A percentile compares a stretch with the other conserved stretches of the same genome.
Evolutionary conservation across 768 basidiomycete species (phyloP).

Genomic region (Pleurotus pulmonarius): DNA sequence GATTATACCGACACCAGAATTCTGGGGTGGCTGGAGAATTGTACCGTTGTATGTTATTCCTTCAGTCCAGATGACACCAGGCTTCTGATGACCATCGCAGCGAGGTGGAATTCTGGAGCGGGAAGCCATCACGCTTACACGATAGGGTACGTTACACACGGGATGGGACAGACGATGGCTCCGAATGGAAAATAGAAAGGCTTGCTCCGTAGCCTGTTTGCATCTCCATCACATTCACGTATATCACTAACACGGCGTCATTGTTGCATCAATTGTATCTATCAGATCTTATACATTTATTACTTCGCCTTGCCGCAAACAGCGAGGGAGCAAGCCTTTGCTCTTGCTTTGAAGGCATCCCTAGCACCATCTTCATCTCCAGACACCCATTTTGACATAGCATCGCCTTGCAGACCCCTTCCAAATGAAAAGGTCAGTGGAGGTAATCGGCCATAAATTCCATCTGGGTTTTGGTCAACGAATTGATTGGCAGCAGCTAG

Average conservation of each 20-base stretch:
- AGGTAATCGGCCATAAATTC: constrained; percentile 36
- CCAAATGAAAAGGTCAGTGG: constrained; percentile 48
- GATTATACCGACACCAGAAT: constrained; percentile 75
- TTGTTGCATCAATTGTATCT: background rate
- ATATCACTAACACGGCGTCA: no score
- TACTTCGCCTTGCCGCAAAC: constrained; percentile 28
- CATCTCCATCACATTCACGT: no score
- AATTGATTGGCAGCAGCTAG: constrained; percentile 37
- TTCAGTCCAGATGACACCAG: background rate
- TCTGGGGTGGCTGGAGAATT: constrained; percentile 97
- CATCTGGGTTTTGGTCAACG: constrained; percentile 27
- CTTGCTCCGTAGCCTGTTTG: constrained; percentile 57
- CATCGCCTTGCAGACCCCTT: constrained; percentile 45
- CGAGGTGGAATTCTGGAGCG: constrained; percentile 97
- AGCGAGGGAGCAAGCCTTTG: constrained; percentile 38
- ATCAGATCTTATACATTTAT: background rate
- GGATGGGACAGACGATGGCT: constrained; percentile 42
- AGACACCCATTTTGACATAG: constrained; percentile 40
- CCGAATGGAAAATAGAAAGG: constrained; percentile 76
- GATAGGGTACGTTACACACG: constrained; percentile 81
- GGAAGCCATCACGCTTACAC: constrained; percentile 90
- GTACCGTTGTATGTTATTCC: constrained; percentile 70
- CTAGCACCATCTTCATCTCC: constrained; percentile 40
- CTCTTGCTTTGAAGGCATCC: constrained; percentile 36
- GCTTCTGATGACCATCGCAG: constrained; percentile 34